Percentiles rank a stretch among this genome's conserved stretches.
These are phyloP conservation scores for Luffa aegyptiaca DNA, from an alignment of 306 rosid species.

Conservation along the genomic window DNA sequence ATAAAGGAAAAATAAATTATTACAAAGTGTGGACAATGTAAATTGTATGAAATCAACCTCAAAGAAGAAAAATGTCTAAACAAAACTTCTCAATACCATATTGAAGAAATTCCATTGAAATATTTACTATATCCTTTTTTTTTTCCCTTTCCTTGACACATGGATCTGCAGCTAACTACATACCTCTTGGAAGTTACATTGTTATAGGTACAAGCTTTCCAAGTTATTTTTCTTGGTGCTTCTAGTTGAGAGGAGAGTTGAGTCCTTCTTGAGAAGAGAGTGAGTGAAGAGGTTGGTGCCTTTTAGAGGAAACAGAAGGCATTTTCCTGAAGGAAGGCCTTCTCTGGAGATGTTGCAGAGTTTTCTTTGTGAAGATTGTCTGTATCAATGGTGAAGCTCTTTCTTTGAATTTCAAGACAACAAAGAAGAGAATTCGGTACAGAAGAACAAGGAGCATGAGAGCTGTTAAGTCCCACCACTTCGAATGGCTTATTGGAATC, in stretches of 20 bases:
- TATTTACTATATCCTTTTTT: neutral
- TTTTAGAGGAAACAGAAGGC: slow-evolving; percentile 50
- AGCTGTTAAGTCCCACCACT: slow-evolving; percentile 91
- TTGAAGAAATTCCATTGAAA: neutral
- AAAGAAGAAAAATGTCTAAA: neutral
- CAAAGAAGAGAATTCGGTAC: slow-evolving; percentile 52
- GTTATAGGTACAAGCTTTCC: neutral
- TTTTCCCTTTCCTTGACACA: neutral
- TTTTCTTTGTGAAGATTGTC: slow-evolving; percentile 37
- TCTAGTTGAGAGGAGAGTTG: slow-evolving; percentile 59
- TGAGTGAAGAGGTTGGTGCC: slow-evolving; percentile 60
- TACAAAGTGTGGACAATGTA: neutral
- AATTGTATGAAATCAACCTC: neutral
- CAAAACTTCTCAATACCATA: neutral
- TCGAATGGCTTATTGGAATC: slow-evolving; percentile 46
- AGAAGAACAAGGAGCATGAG: slow-evolving; percentile 39
- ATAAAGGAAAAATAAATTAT: neutral
- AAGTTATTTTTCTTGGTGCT: slow-evolving; percentile 2
- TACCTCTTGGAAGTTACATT: neutral
- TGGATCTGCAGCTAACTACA: slow-evolving; percentile 3
- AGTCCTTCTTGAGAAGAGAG: slow-evolving; percentile 87
- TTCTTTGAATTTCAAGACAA: slow-evolving; percentile 68
- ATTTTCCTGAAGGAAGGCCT: slow-evolving; percentile 70
- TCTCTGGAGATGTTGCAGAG: slow-evolving; percentile 48
- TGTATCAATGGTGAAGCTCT: slow-evolving; percentile 45